phyloP scores from a whole-genome alignment of 1,284 basidiomycete species.

The Trametes versicolor region DNA sequence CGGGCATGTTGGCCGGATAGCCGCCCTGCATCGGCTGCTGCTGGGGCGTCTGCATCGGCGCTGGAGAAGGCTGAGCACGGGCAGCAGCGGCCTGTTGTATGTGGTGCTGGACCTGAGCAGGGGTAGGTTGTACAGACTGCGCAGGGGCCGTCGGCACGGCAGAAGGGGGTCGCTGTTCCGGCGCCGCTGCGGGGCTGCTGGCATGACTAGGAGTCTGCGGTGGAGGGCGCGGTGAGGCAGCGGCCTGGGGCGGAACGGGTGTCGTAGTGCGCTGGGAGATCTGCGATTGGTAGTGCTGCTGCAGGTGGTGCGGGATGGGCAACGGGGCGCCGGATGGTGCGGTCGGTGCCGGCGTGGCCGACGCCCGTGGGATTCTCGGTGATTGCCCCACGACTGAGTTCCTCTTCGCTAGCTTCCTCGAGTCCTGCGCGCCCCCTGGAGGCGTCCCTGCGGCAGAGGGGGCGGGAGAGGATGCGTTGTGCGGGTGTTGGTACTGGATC shows the following conservation, averaged over 20 bases:
- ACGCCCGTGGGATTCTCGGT: slow-evolving; percentile 29
- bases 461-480: slow-evolving; percentile 36
- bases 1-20: slow-evolving; percentile 26
- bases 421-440: slow-evolving; percentile 23
- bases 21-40: slow-evolving; percentile 34
- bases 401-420: slow-evolving; percentile 31
- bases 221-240: slow-evolving; percentile 33
- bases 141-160: slow-evolving; percentile 15
- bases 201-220: slow-evolving; percentile 23
- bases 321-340: slow-evolving; percentile 21
- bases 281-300: slow-evolving; percentile 30
- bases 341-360: slow-evolving; percentile 32
- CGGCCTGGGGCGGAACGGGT: slow-evolving; percentile 21
- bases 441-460: slow-evolving; percentile 31
- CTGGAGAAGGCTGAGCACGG: slow-evolving; percentile 22
- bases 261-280: slow-evolving; percentile 27
- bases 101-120: slow-evolving; percentile 2
- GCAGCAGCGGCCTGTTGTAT: slow-evolving; percentile 18
- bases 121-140: slow-evolving; percentile 1
- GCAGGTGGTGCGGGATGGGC: slow-evolving; percentile 35
- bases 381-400: slow-evolving; percentile 27
- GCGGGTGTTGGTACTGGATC: slow-evolving; percentile 26
- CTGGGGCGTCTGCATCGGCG: slow-evolving; percentile 23
- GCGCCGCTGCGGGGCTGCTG: slow-evolving; percentile 25
- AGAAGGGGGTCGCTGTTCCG: slow-evolving; percentile 30